These are phyloP conservation scores for Cydonia oblonga DNA, from an alignment of 331 rosid species.

Conservation along the genomic window DNA sequence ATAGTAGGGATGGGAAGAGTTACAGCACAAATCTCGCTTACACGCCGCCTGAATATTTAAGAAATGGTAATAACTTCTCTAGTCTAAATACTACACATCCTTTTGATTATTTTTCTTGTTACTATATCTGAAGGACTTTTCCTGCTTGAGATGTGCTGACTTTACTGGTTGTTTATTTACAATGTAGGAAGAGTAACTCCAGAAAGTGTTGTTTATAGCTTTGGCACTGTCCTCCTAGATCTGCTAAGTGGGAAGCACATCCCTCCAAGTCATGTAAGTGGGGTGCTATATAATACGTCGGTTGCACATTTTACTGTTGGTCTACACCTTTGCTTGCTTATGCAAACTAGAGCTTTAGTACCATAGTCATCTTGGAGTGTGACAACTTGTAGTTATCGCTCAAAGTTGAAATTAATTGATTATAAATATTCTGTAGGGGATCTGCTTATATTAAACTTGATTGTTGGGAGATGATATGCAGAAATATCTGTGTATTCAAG, in stretches of 20 bases:
- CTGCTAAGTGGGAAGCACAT: constrained; percentile 96
- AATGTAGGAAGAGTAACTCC: constrained; percentile 89
- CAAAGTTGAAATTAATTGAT: not conserved
- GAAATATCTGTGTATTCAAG: not conserved
- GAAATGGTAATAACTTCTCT: constrained; percentile 52
- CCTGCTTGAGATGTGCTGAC: not conserved
- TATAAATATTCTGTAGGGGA: not conserved
- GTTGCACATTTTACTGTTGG: not conserved
- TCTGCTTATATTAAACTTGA: not conserved
- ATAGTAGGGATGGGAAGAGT: constrained; percentile 90
- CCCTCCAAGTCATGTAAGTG: constrained; percentile 96
- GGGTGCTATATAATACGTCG: not conserved
- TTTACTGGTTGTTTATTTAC: not conserved
- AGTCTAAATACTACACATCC: not conserved
- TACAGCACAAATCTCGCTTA: constrained; percentile 95
- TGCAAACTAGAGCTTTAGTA: not conserved
- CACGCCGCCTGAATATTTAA: constrained; percentile 90
- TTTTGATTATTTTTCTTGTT: not conserved
- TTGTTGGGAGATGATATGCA: not conserved
- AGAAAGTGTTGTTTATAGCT: constrained; percentile 95
- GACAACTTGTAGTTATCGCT: not conserved
- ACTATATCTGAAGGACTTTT: not conserved
- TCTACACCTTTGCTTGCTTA: not conserved
- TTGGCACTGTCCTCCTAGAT: constrained; percentile 91
- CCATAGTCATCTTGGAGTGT: not conserved